These are phyloP conservation scores for Cryptococcus neoformans DNA, from an alignment of 1,284 basidiomycete genomes.

Conservation along the genomic window DNA sequence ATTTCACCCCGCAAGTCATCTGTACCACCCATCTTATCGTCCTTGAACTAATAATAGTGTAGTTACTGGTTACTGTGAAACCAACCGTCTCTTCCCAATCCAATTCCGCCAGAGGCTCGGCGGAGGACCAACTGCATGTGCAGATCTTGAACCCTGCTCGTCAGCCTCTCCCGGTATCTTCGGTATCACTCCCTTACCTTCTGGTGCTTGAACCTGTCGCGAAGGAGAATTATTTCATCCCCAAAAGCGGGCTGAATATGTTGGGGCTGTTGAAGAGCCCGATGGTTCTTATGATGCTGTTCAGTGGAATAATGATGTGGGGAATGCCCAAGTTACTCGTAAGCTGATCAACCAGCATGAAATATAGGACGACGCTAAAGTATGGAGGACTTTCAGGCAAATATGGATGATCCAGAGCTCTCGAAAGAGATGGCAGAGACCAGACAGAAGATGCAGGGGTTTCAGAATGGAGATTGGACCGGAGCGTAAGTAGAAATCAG, in stretches of 20 bases:
- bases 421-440: slow-evolving; percentile 67
- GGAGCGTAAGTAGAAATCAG: slow-evolving; percentile 31
- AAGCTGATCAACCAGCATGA: slow-evolving; percentile 24
- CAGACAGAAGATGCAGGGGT: slow-evolving; percentile 60
- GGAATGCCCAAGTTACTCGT: slow-evolving; percentile 80
- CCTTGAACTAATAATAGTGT: slow-evolving; percentile 3
- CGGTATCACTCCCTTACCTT: slow-evolving; percentile 67
- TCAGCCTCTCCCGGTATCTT: slow-evolving; percentile 58
- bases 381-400: slow-evolving; percentile 6
- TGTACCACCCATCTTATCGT: not conserved
- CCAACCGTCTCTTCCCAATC: slow-evolving; percentile 1
- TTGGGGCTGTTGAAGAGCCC: slow-evolving; percentile 77
- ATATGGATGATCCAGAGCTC: slow-evolving; percentile 62
- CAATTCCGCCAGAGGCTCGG: not conserved
- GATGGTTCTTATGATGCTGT: slow-evolving; percentile 81
- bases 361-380: not conserved
- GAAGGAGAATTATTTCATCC: slow-evolving; percentile 66
- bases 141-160: slow-evolving; percentile 65
- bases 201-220: slow-evolving; percentile 57
- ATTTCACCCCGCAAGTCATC: slow-evolving; percentile 24
- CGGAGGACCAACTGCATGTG: slow-evolving; percentile 43
- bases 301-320: slow-evolving; percentile 66
- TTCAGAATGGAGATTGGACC: slow-evolving; percentile 55
- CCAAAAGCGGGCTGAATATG: slow-evolving; percentile 65
- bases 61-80: slow-evolving; percentile 29